Evolutionary conservation across 345 rosid genomes (phyloP), one percentile per base, ranked within the genome.

Genomic region (Mercurialis annua): DNA sequence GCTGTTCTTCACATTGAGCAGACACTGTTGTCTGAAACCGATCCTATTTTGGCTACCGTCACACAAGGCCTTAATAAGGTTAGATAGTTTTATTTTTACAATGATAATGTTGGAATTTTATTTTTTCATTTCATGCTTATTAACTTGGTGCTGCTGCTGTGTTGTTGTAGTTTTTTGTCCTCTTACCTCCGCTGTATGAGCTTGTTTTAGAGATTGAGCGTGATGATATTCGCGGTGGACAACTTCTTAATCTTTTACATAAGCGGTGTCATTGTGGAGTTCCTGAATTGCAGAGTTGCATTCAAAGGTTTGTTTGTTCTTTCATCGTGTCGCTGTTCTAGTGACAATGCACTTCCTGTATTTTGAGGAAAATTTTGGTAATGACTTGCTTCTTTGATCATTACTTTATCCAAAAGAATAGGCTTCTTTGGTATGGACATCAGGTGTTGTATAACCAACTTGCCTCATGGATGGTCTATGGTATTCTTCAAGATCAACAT

Each of bases 371-470:
- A 54, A 14, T 5, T 34, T 29, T 54, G 46, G 20, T 59, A 26
- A 36, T 21, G 46, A 59, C 44, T 36, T 58, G 18, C 11, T 9
- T 58, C 8, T n/a, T 23, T 66, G 38, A 52, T 65, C 21, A 6
- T 42, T 43, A 17, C 53, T 42, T 24, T 53, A 33, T 52, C 24
- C 43, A 46, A 75, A 74, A 77, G 59, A 62, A 65, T 70, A 93
- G 97, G 87, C 97, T 93, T 79, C 92, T 89, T 78, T 93, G 98
- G 98, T 96, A 93, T 59, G 97, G 96, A 63, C 97, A 91, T 77
- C 98, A 91, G 72, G 95, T 93, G 69, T 76, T 93, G 89, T 90
- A 89, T 75, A 89, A 85, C 80, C 98, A 91, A 69, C 97, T 93
- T 65, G 96, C 96, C 0, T 84, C 97, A 65, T 90, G 97, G 98